Evolutionary conservation across 1,284 basidiomycete genomes (phyloP), one percentile per base, ranked within the genome.

Genomic region (Xerocomus minutiporus): DNA sequence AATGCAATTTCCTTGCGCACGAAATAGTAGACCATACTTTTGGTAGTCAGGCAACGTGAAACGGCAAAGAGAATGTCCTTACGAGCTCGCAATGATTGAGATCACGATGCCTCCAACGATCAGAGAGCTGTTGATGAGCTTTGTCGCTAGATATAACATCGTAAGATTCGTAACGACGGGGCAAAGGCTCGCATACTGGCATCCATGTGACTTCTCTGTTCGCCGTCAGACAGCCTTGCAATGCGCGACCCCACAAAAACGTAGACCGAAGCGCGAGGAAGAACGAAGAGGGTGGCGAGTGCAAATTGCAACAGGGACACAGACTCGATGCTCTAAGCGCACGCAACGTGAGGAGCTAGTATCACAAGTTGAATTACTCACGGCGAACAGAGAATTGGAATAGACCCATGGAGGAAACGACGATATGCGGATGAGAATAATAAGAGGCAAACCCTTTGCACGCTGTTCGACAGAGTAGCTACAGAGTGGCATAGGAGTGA

Each of bases 381-480:
- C 87, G 36, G 88, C 84, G 62, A 92, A 90, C 12, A 91, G 72
- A 0, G 83, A 74, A 59, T 91, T 92, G 13, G 86, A 82, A 63
- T 91, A 92, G 1, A 85, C 84, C 88, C 88, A 86, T 17, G 90
- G 88, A 50, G 90, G 88, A 63, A 93, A 81, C 2, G 91, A 86
- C 6, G 86, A 91, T 20, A 89, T 68, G n/a, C 90, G 82, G 58
- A 92, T 85, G 43, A 93, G 76, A 58, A 90, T 79, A 43, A 93
- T 88, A 23, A 93, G 71, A 15, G 85, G 84, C 12, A 92, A 72
- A 7, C 89, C 86, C 64, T 84, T 86, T 11, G 82, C 78, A 58
- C 72, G 75, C 86, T 88, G 58, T 48, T 56, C 59, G 46, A 46
- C 20, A 40, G 28, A 44, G 47, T 40, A 43, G 42, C 45, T 36